A percentile compares a stretch with the other conserved stretches of the same genome.
Conservation (phyloP, 1,284 basidiomycete species). For the Ganoderma boninense region DNA sequence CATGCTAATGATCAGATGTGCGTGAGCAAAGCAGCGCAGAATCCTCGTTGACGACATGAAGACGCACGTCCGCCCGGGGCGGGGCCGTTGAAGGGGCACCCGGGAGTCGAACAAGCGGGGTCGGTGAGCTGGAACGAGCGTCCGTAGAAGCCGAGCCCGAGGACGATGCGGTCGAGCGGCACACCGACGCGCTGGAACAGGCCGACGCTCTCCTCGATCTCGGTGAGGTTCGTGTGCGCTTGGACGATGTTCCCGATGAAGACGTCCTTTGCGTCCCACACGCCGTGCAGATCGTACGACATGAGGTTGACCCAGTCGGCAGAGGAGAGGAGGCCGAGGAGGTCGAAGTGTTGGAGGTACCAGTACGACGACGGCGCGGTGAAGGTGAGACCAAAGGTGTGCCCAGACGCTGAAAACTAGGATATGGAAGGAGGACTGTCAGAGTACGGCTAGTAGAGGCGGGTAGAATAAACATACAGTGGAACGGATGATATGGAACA, state of each 20-base stretch:
- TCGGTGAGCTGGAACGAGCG: constrained; percentile 20
- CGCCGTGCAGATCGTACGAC: constrained; percentile 38
- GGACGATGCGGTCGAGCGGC: constrained; percentile 19
- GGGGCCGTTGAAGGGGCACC: constrained; percentile 24
- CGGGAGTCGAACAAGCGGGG: constrained; percentile 12
- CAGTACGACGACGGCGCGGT: constrained; percentile 36
- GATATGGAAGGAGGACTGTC: background rate
- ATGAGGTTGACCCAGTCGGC: constrained; percentile 41
- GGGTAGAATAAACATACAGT: background rate
- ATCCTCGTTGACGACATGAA: background rate
- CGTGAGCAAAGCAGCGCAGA: background rate
- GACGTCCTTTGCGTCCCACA: constrained; percentile 7
- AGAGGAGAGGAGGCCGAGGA: constrained; percentile 34
- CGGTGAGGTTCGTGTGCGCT: background rate
- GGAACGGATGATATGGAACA: background rate
- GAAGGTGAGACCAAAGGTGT: constrained; percentile 13
- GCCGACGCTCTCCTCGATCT: constrained; percentile 28
- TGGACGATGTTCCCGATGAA: background rate
- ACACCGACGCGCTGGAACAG: constrained; percentile 31
- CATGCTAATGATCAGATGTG: constrained; percentile 9
- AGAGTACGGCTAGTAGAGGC: background rate
- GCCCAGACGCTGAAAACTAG: background rate
- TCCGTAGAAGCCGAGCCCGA: constrained; percentile 31
- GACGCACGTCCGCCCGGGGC: constrained; percentile 1
- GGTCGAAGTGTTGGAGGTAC: constrained; percentile 45